Conservation (phyloP, 2,329 filamentous ascomycete species). For the Botryotinia globosa region DNA sequence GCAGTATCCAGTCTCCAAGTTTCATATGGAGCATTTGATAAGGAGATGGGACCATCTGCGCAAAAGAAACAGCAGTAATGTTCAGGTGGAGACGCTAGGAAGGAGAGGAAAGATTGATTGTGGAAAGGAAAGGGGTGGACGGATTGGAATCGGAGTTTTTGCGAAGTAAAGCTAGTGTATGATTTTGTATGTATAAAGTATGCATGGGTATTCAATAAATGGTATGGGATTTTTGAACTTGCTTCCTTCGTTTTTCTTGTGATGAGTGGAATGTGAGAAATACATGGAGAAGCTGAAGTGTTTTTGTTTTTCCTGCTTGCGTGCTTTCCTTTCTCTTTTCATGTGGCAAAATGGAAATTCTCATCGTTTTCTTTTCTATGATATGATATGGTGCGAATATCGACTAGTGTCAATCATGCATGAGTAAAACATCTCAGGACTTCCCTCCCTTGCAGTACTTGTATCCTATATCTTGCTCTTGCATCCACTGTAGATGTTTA, state of each 20-base stretch:
- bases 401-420: too few relatives aligned
- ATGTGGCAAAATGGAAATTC: not conserved
- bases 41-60: conserved; percentile 85
- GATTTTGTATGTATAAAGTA: conserved; percentile 20
- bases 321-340: not conserved
- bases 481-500: too few relatives aligned
- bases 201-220: conserved; percentile 11
- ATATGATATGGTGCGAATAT: not conserved
- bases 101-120: not conserved
- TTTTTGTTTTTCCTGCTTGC: not conserved
- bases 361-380: not conserved
- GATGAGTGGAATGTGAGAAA: not conserved
- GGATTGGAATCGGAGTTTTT: conserved; percentile 7
- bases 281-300: not conserved
- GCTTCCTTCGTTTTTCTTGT: not conserved
- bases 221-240: not conserved
- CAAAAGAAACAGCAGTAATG: conserved; percentile 72
- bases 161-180: conserved; percentile 4
- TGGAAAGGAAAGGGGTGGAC: conserved; percentile 1
- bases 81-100: too few relatives aligned
- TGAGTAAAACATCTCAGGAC: too few relatives aligned
- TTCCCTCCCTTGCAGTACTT: too few relatives aligned
- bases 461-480: too few relatives aligned
- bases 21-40: conserved; percentile 92
- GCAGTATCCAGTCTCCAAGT: conserved; percentile 81